phyloP scores from a whole-genome alignment of 2,329 filamentous ascomycete genomes.

The Claviceps monticola region DNA sequence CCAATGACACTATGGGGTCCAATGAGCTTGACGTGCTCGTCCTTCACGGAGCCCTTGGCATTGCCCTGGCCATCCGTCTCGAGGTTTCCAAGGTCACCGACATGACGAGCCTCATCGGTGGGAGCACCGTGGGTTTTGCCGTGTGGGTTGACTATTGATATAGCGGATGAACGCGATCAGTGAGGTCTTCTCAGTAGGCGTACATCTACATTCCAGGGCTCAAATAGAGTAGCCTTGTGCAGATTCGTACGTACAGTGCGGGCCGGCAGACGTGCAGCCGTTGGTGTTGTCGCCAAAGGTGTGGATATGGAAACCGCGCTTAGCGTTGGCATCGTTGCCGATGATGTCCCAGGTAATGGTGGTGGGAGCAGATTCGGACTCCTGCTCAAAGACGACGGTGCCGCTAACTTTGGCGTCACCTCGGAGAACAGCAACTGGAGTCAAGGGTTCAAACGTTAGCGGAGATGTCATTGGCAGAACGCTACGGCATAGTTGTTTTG shows the following conservation, averaged over 20 bases:
- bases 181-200: not conserved
- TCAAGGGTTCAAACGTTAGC: constrained; percentile 3
- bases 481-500: not conserved
- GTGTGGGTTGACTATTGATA: constrained; percentile 72
- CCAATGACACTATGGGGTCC: constrained; percentile 90
- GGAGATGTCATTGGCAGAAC: constrained; percentile 1
- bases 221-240: constrained; percentile 7
- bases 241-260: constrained; percentile 62
- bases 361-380: constrained; percentile 65
- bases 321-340: constrained; percentile 84
- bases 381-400: constrained; percentile 91
- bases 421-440: constrained; percentile 82
- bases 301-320: constrained; percentile 98
- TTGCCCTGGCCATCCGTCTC: constrained; percentile 89
- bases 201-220: not conserved
- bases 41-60: constrained; percentile 63
- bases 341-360: constrained; percentile 85
- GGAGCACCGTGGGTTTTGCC: constrained; percentile 86
- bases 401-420: constrained; percentile 94
- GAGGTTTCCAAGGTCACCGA: constrained; percentile 96
- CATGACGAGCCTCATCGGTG: constrained; percentile 71
- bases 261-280: constrained; percentile 94
- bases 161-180: not conserved
- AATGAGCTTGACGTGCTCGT: constrained; percentile 88
- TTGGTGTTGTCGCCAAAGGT: constrained; percentile 99